Evolutionary conservation across 75 land plant genomes (phyloP).

Genomic region (Gnetum montanum): DNA sequence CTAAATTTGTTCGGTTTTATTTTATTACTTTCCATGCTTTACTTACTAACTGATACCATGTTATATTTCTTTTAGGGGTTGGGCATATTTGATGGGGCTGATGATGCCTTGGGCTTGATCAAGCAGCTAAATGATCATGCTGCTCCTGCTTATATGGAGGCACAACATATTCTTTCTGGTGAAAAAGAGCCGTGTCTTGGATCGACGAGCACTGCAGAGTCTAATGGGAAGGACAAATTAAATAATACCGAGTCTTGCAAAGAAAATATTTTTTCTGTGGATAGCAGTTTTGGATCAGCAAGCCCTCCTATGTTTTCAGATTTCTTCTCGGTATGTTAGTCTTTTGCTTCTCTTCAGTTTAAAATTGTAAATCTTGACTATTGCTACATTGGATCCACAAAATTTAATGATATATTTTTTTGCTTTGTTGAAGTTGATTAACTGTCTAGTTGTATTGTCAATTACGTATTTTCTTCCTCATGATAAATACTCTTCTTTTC

Average conservation of each 20-base stretch:
- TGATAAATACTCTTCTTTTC: too few relatives aligned
- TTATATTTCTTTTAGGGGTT: conserved; percentile 25
- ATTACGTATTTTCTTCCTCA: too few relatives aligned
- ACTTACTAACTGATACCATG: too few relatives aligned
- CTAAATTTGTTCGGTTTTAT: too few relatives aligned
- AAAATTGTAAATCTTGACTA: too few relatives aligned
- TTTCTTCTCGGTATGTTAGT: conserved; percentile 27
- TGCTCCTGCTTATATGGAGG: conserved; percentile 28
- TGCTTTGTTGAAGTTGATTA: not conserved
- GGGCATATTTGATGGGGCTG: conserved; percentile 28
- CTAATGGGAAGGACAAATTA: too few relatives aligned
- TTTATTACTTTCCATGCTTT: too few relatives aligned
- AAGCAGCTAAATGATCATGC: conserved; percentile 24
- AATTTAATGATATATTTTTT: not conserved
- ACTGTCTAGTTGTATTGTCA: not conserved
- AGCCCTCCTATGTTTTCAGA: conserved; percentile 10
- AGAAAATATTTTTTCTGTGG: conserved; percentile 20
- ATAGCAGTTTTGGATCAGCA: conserved; percentile 10
- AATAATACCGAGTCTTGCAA: too few relatives aligned
- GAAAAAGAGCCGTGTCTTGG: too few relatives aligned
- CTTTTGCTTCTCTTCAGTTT: too few relatives aligned
- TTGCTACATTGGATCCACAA: too few relatives aligned
- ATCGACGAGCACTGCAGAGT: too few relatives aligned
- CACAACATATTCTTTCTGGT: conserved; percentile 24
- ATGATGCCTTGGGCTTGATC: conserved; percentile 34